phyloP scores from a whole-genome alignment of 1,139 yeast genomes.

The Kluyveromyces sp. region DNA sequence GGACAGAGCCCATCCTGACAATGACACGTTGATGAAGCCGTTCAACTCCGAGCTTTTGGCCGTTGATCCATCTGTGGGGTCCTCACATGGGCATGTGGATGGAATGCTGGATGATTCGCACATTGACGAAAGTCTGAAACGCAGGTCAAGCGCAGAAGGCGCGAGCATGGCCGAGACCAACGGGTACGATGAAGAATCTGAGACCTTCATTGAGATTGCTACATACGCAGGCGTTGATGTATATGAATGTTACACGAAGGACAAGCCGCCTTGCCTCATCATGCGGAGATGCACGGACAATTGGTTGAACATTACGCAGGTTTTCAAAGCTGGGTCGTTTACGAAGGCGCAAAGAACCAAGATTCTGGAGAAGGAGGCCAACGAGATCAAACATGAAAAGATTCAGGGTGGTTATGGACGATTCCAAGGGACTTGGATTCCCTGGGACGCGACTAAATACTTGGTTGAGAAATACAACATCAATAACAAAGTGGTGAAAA shows the following conservation, averaged over 20 bases:
- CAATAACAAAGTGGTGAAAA: conserved; percentile 47
- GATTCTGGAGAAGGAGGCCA: conserved; percentile 82
- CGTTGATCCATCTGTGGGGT: neutral
- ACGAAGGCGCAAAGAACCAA: conserved; percentile 83
- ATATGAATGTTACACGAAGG: conserved; percentile 45
- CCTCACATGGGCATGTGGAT: neutral
- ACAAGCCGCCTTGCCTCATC: conserved; percentile 27
- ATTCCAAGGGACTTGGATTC: conserved; percentile 94
- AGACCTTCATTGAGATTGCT: conserved; percentile 28
- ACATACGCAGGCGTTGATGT: conserved; percentile 42
- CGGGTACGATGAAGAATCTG: conserved; percentile 3
- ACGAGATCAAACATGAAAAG: conserved; percentile 77
- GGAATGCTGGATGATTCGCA: neutral
- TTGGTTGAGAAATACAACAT: conserved; percentile 50
- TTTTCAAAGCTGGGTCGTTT: conserved; percentile 77
- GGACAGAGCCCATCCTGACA: neutral
- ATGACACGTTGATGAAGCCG: conserved; percentile 3
- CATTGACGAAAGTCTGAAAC: neutral
- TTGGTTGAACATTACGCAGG: conserved; percentile 88
- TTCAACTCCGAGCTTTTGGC: neutral
- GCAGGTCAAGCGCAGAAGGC: neutral
- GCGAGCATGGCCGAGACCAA: neutral
- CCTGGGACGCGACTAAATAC: conserved; percentile 47
- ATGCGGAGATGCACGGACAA: conserved; percentile 79
- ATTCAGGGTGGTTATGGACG: conserved; percentile 95